Evolutionary conservation across 164 flowering plant species (phyloP), one percentile per base, ranked within the genome.

Genomic region (Cinnamomum micranthum): DNA sequence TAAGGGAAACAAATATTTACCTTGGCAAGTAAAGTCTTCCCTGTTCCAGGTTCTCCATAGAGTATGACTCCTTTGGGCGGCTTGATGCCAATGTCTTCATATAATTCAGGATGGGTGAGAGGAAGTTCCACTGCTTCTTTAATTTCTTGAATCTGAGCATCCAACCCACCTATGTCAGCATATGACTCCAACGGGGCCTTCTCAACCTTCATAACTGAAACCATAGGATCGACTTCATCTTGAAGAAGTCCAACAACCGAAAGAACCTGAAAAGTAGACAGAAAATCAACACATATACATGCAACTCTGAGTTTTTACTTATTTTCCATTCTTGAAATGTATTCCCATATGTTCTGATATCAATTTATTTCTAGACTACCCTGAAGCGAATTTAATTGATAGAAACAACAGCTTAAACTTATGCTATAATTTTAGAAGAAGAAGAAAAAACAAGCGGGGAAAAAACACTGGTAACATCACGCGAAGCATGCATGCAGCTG

Each of bases 91-190:
- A 91, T 91, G 77, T 93, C 92, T 77, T 90, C 91, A 84, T 91
- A 93, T 41, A 91, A 78, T 77, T 93, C 96, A 72, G 93, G 96
- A 71, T 93, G 98, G n/a, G 94, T 90, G 4, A 93, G 84, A 70
- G 98, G 95, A 33, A 93, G 93, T 78, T 90, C 98, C 35, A 91
- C 96, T 24, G 96, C 96, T 81, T 93, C 98, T 71, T 88, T 87
- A 41, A 93, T 91, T 84, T 93, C 96, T 74, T 93, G 98, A 59
- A 90, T 91, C 78, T 93, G 98, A 27, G 92, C 88, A 85, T 91
- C 98, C 72, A 89, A 80, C 41, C 94, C 98, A 72, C 98, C 98
- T 19, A 93, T 90, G 72, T 93, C 98, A 71, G 93, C 92, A 87
- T 90, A 92, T 19, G 94, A 89, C 58, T 90, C 97, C 77, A 89